A percentile compares a stretch with the other conserved stretches of the same genome.
These are phyloP conservation scores for Corchorus capsularis DNA, from an alignment of 345 rosid species.

Conservation along the genomic window DNA sequence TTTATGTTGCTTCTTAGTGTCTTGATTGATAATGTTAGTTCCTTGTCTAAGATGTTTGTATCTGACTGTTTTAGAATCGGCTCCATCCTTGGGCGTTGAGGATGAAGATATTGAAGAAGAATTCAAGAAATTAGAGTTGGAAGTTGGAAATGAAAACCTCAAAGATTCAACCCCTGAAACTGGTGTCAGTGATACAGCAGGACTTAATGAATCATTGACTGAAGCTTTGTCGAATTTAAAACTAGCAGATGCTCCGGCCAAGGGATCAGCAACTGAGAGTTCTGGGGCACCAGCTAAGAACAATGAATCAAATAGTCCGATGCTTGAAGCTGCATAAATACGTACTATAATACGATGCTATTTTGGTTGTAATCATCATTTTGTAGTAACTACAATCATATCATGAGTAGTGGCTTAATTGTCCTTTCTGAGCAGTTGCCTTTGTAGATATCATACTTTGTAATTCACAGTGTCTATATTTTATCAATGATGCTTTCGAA, in stretches of 20 bases:
- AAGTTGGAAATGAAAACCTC: slow-evolving; percentile 47
- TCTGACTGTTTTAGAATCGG: slow-evolving; percentile 47
- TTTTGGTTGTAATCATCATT: not conserved
- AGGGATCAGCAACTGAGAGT: slow-evolving; percentile 22
- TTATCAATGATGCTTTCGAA: too few species aligned
- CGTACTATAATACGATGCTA: not conserved
- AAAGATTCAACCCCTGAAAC: slow-evolving; percentile 12
- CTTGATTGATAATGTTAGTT: not conserved
- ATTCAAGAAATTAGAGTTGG: slow-evolving; percentile 65
- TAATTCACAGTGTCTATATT: too few species aligned
- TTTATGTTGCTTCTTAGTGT: not conserved
- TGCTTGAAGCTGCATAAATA: slow-evolving; percentile 55
- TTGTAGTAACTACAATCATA: not conserved
- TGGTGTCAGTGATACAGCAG: slow-evolving; percentile 12
- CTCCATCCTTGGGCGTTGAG: slow-evolving; percentile 48
- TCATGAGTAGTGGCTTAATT: not conserved
- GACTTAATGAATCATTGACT: slow-evolving; percentile 45
- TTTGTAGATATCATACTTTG: not conserved
- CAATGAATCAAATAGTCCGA: slow-evolving; percentile 32
- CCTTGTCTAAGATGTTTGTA: slow-evolving; percentile 16
- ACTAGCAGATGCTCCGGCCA: slow-evolving; percentile 38
- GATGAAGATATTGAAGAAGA: slow-evolving; percentile 81
- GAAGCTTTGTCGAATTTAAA: slow-evolving; percentile 61
- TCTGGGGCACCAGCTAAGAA: slow-evolving; percentile 29
- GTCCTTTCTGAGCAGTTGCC: not conserved